Evolutionary conservation across 352 stramenopile genomes (phyloP), one percentile per base, ranked within the genome.

Genomic region (Hyaloperonospora brassicae): DNA sequence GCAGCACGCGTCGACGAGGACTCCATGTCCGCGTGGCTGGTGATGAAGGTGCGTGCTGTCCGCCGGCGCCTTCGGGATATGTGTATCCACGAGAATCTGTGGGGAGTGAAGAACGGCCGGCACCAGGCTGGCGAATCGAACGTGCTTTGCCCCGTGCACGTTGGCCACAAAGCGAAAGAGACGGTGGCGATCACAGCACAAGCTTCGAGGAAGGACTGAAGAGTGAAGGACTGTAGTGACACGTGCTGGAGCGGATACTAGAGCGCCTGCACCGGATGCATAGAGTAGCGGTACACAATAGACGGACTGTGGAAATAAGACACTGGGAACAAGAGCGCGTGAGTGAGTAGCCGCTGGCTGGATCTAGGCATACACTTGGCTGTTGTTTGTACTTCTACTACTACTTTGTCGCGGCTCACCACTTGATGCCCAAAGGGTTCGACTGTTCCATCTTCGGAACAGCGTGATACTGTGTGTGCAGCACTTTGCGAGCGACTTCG

Each of bases 401-500:
- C 34, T 46, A 55, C 47, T 44, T 31, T 17, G 12, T 36, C 0
- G 52, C 31, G n/a, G 39, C 54, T 82, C 57, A 94, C 84, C 84
- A 94, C 59, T 91, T 92, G 68, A 94, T 94, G 40, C 84, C 84
- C 9, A 94, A 62, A 21, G 84, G 84, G 58, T 92, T 94, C 21
- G 79, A 73, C 52, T 86, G 70, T 62, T 94, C 84, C 34, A 94
- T 66, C 72, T 92, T 94, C 6, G 84, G 82, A 23, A 94, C 82
- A 25, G 79, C 81, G 56, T 92, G 84, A 53, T 89, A 94, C 46
- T 71, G 72, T 23, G 84, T 94, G 55, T 94, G 84, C 39, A 94
- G 66, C 35, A 70, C 76, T 25, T 51, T 35, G 22, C 70, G 73
- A 7, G 86, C 84, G 44, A 70, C 59, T 14, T 84, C 68, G 4